Evolutionary conservation across 164 flowering plant species (phyloP).

Genomic region (Piper betle): DNA sequence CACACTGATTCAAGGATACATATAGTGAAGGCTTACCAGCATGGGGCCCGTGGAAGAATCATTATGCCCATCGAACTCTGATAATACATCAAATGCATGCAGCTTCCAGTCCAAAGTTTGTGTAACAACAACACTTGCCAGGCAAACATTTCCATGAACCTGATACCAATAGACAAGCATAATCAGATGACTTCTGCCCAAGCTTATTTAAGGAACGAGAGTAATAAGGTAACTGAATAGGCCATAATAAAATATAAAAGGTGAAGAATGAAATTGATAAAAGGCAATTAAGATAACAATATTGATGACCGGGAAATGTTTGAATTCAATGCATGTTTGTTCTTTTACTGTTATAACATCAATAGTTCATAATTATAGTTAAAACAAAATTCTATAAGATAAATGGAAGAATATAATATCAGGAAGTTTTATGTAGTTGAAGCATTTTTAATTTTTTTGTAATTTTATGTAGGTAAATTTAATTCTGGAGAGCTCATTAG

Average conservation of each 20-base stretch:
- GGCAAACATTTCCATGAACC: slow-evolving; percentile 95
- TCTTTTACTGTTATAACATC: no score
- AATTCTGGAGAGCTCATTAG: no score
- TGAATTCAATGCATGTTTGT: no score
- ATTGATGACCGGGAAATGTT: no score
- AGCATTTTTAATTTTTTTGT: no score
- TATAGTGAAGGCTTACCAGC: slow-evolving; percentile 52
- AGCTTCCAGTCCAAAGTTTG: slow-evolving; percentile 95
- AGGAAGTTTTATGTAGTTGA: no score
- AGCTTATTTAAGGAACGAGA: not conserved
- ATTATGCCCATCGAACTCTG: slow-evolving; percentile 84
- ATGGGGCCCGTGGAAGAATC: slow-evolving; percentile 63
- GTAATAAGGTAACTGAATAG: not conserved
- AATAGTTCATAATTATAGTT: no score
- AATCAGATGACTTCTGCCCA: not conserved
- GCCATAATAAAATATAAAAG: not conserved
- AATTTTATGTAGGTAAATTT: no score
- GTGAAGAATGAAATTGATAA: no score
- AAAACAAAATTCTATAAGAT: no score
- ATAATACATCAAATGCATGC: slow-evolving; percentile 97
- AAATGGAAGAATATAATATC: no score
- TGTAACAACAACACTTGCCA: slow-evolving; percentile 95
- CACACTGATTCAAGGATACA: not conserved
- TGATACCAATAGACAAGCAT: slow-evolving; percentile 12
- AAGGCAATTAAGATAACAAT: no score